These are phyloP conservation scores for Penicillium hesseltinei DNA, from an alignment of 2,329 filamentous ascomycete species.

Conservation along the genomic window DNA sequence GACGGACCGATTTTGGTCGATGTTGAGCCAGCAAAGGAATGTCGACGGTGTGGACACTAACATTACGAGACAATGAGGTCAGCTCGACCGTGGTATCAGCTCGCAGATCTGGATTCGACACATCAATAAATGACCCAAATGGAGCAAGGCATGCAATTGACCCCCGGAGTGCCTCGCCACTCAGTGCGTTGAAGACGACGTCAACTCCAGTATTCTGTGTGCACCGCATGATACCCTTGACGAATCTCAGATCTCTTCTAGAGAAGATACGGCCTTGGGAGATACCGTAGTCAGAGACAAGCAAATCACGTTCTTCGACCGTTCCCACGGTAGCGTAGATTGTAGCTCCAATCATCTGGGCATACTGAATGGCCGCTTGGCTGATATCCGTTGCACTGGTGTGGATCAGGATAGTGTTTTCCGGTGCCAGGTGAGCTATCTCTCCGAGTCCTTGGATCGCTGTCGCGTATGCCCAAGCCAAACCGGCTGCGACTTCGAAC, in stretches of 20 bases:
- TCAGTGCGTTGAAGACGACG: constrained; percentile 20
- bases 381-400: constrained; percentile 16
- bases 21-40: constrained; percentile 9
- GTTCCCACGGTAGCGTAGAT: constrained; percentile 19
- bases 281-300: constrained; percentile 13
- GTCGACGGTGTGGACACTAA: constrained; percentile 15
- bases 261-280: constrained; percentile 17
- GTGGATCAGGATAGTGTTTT: constrained; percentile 22
- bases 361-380: constrained; percentile 27
- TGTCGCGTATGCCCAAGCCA: constrained; percentile 11
- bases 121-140: constrained; percentile 21
- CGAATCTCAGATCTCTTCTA: constrained; percentile 11
- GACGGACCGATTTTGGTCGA: constrained; percentile 4
- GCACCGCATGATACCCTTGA: constrained; percentile 14
- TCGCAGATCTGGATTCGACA: not conserved
- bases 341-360: constrained; percentile 11
- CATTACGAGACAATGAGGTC: not conserved
- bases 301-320: constrained; percentile 7
- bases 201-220: constrained; percentile 18
- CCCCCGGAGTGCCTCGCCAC: constrained; percentile 16
- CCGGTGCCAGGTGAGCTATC: constrained; percentile 5
- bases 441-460: constrained; percentile 13
- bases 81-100: constrained; percentile 8
- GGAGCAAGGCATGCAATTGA: constrained; percentile 16
- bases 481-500: constrained; percentile 9